phyloP scores from a whole-genome alignment of 1,284 basidiomycete species.

The Tilletia setariae region DNA sequence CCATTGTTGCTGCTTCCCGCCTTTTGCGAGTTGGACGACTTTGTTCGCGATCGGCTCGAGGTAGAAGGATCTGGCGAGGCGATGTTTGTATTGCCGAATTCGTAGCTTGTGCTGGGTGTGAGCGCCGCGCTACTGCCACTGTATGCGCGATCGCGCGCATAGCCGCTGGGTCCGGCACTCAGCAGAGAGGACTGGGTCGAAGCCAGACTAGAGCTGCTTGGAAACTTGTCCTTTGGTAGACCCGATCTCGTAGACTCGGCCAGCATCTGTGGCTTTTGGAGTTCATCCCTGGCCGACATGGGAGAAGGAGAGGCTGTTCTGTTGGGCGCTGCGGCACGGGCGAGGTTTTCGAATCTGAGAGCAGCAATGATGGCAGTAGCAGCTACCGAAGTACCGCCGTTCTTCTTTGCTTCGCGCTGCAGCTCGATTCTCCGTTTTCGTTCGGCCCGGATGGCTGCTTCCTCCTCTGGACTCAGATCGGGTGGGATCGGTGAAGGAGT shows the following conservation, averaged over 20 bases:
- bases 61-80: conserved; percentile 1
- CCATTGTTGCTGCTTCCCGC: background rate
- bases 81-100: background rate
- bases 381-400: background rate
- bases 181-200: conserved; percentile 7
- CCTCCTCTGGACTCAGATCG: conserved; percentile 1
- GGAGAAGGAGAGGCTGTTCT: background rate
- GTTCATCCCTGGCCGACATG: background rate
- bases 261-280: background rate
- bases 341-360: conserved; percentile 11
- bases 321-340: background rate
- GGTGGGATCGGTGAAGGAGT: conserved; percentile 8
- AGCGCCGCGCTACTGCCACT: background rate
- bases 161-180: background rate
- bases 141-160: background rate
- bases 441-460: background rate
- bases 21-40: background rate
- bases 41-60: background rate
- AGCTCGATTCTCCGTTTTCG: background rate
- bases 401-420: conserved; percentile 11
- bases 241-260: background rate
- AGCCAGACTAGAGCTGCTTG: conserved; percentile 4
- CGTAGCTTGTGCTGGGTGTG: conserved; percentile 8
- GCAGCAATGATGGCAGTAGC: conserved; percentile 10
- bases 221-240: conserved; percentile 3